phyloP scores from a whole-genome alignment of 208 protist genomes.

The Tritrichomonas foetus region DNA sequence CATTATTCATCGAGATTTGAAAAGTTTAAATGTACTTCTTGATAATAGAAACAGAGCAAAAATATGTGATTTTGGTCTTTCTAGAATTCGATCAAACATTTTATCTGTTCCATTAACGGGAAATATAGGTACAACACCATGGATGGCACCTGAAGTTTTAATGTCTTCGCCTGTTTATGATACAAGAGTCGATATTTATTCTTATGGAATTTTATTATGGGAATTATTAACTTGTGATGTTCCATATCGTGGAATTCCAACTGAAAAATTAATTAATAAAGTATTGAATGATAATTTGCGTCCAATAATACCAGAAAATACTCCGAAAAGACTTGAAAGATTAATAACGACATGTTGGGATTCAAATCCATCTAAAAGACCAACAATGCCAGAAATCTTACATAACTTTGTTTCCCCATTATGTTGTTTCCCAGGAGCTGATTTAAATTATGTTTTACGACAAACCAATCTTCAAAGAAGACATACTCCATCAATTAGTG shows the following conservation, averaged over 20 bases:
- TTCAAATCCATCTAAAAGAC: not conserved
- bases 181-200: slow-evolving; percentile 54
- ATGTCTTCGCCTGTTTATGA: slow-evolving; percentile 47
- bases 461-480: not conserved
- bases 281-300: not conserved
- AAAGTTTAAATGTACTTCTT: slow-evolving; percentile 55
- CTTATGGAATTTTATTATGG: slow-evolving; percentile 57
- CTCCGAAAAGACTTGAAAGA: not conserved
- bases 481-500: not conserved
- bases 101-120: not conserved
- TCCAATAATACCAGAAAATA: not conserved
- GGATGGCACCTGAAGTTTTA: slow-evolving; percentile 37
- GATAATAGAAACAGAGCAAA: not conserved
- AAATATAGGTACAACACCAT: slow-evolving; percentile 16
- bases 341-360: not conserved
- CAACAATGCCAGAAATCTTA: not conserved
- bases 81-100: not conserved
- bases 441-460: not conserved
- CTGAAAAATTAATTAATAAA: not conserved
- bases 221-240: slow-evolving; percentile 56
- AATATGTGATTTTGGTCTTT: slow-evolving; percentile 5
- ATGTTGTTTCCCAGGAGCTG: not conserved
- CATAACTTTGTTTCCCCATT: not conserved
- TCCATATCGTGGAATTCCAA: slow-evolving; percentile 41
- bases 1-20: slow-evolving; percentile 60